Conservation (phyloP, 2,329 filamentous ascomycete genomes). For the Colletotrichum plurivorum region DNA sequence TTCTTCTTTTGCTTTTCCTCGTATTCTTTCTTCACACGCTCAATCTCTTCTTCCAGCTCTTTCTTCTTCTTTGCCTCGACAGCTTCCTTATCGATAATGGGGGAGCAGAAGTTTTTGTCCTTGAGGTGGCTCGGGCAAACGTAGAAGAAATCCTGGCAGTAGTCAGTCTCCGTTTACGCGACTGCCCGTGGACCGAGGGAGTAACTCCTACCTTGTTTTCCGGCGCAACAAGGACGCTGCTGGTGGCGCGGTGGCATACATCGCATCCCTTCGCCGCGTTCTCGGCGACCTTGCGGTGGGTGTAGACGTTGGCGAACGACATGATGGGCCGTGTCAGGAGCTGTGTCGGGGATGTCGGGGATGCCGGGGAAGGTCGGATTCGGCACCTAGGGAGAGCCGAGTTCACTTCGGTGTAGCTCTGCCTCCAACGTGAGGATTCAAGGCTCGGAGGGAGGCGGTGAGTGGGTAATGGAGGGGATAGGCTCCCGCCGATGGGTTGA, state of each 20-base stretch:
- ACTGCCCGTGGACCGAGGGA: background rate
- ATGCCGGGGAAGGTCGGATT: background rate
- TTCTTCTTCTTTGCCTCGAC: constrained; percentile 76
- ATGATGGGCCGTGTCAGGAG: constrained; percentile 47
- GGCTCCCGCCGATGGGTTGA: too few species aligned
- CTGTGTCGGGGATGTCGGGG: too few species aligned
- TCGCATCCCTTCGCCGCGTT: constrained; percentile 87
- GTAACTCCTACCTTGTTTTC: constrained; percentile 81
- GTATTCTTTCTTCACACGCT: constrained; percentile 81
- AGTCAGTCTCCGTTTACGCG: background rate
- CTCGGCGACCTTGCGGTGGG: constrained; percentile 89
- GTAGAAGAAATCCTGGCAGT: constrained; percentile 86
- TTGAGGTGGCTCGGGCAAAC: constrained; percentile 87
- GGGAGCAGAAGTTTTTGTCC: constrained; percentile 84
- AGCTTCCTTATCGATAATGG: constrained; percentile 79
- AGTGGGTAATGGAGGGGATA: too few species aligned
- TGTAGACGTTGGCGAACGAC: constrained; percentile 83
- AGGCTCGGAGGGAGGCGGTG: too few species aligned
- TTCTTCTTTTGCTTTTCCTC: constrained; percentile 80
- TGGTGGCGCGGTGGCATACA: constrained; percentile 91
- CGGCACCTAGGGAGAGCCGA: background rate
- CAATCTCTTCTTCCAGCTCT: constrained; percentile 74
- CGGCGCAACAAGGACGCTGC: constrained; percentile 88
- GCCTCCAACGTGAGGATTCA: too few species aligned
- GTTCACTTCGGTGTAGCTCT: background rate